phyloP scores from a whole-genome alignment of 352 stramenopile genomes.

The Pythium volutum region DNA sequence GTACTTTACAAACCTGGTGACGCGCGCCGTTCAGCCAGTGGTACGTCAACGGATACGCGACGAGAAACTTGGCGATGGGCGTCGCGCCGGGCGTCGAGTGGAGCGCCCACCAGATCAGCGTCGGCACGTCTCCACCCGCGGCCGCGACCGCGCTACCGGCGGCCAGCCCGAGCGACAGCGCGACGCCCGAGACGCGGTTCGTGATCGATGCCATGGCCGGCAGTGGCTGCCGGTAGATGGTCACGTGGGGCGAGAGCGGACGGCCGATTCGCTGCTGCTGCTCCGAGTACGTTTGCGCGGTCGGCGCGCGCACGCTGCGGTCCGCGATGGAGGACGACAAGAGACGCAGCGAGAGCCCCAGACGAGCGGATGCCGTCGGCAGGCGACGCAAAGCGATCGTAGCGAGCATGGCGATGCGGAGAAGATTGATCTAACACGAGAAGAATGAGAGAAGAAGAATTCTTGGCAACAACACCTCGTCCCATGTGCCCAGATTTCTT shows the following conservation, averaged over 20 bases:
- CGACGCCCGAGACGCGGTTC: constrained; percentile 90
- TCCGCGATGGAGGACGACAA: constrained; percentile 5
- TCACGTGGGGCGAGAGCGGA: constrained; percentile 95
- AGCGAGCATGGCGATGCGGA: neutral
- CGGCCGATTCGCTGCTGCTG: constrained; percentile 85
- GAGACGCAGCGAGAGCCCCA: neutral
- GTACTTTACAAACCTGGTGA: constrained; percentile 80
- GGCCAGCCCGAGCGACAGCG: constrained; percentile 79
- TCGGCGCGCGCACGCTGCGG: constrained; percentile 5
- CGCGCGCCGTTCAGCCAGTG: constrained; percentile 90
- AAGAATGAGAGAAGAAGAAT: neutral
- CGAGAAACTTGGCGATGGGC: constrained; percentile 89
- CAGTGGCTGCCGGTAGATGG: constrained; percentile 94
- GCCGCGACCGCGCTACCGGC: constrained; percentile 70
- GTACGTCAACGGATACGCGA: constrained; percentile 93
- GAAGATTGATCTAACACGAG: neutral
- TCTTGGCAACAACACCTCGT: neutral
- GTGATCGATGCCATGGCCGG: constrained; percentile 93
- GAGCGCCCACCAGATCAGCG: constrained; percentile 76
- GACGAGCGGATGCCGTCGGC: neutral
- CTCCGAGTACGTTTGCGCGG: constrained; percentile 63
- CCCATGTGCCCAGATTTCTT: neutral
- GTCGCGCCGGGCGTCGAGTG: constrained; percentile 66
- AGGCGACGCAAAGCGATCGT: neutral
- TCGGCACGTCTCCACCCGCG: constrained; percentile 68